Evolutionary conservation across 257 asterid genomes (phyloP), one percentile per base, ranked within the genome.

Genomic region (Solanum pennellii): DNA sequence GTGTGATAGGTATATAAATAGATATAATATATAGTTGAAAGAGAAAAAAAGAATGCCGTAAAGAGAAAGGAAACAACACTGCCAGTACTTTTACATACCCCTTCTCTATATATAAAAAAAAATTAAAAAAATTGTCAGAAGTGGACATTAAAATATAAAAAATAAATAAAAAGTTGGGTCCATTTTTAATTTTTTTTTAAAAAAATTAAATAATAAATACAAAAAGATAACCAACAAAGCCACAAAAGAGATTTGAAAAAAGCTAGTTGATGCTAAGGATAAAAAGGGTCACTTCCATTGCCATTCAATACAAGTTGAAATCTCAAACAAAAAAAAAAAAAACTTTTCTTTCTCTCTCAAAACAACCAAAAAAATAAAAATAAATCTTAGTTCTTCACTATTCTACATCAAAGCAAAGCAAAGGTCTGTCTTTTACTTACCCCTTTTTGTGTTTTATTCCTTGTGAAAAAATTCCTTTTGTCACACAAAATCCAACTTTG

Each of bases 1-100:
- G 12, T 91, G 10, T 90, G 94, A 91, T 88, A 85, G 93, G 84
- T 82, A 90, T 91, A 88, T 49, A 92, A 88, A 85, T 90, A 91
- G 90, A 66, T 25, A 59, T 47, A 59, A 9, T 86, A 21, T 87
- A 52, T 90, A 84, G 91, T 45, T 89, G 92, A 76, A 92, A 90
- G 91, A 89, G 88, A 85, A 87, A 86, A 69, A 89, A 74, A 82
- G 93, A 92, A 91, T 92, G 96, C 94, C 96, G 95, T 94, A 93
- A 92, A 92, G 89, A 91, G 92, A 93, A 93, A 93, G 98, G 94
- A 93, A 93, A 92, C 91, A 94, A 93, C 91, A 92, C 89, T 42
- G 87, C 31, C 88, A 88, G 89, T 89, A 90, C 90, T 90, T 90
- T 90, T 76, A n/a, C 91, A 90, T 76, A 90, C 92, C 93, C 94